phyloP scores from a whole-genome alignment of 164 flowering plant species.

The Magnolia officinalis region DNA sequence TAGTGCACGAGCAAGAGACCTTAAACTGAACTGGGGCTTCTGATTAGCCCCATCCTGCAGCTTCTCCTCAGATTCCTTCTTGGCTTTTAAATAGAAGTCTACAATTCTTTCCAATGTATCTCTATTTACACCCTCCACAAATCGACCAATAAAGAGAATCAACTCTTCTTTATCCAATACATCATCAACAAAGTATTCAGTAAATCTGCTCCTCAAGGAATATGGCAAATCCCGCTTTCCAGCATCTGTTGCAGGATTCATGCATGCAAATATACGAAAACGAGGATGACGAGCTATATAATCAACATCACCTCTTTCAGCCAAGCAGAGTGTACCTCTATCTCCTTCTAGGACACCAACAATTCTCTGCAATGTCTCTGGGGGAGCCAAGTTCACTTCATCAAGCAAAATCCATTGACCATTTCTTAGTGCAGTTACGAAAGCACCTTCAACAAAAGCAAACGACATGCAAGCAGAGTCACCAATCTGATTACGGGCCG shows the following conservation, averaged over 20 bases:
- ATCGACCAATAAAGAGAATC: constrained; percentile 52
- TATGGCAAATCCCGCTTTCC: constrained; percentile 86
- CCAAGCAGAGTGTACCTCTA: constrained; percentile 73
- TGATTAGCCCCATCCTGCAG: constrained; percentile 97
- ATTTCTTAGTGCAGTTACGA: constrained; percentile 72
- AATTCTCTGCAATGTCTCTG: constrained; percentile 89
- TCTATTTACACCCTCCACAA: constrained; percentile 39
- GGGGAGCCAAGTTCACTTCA: constrained; percentile 98
- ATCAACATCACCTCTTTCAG: constrained; percentile 83
- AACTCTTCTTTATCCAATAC: constrained; percentile 72
- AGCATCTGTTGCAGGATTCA: constrained; percentile 99
- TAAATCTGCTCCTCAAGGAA: constrained; percentile 75
- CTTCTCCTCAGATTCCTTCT: constrained; percentile 68
- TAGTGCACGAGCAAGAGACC: constrained; percentile 90
- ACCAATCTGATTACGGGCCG: constrained; percentile 48
- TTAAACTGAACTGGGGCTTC: constrained; percentile 92
- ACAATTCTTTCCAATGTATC: constrained; percentile 47
- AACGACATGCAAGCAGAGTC: constrained; percentile 69
- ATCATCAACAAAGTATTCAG: constrained; percentile 93
- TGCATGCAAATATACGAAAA: constrained; percentile 93
- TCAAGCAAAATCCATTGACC: constrained; percentile 98
- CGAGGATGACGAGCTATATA: constrained; percentile 66
- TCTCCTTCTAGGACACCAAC: constrained; percentile 87
- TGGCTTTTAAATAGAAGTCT: constrained; percentile 69
- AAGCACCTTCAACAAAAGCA: constrained; percentile 94